Evolutionary conservation across 2,329 filamentous ascomycete species (phyloP), one percentile per base, ranked within the genome.

Genomic region (Phyllosticta paracitricarpa): DNA sequence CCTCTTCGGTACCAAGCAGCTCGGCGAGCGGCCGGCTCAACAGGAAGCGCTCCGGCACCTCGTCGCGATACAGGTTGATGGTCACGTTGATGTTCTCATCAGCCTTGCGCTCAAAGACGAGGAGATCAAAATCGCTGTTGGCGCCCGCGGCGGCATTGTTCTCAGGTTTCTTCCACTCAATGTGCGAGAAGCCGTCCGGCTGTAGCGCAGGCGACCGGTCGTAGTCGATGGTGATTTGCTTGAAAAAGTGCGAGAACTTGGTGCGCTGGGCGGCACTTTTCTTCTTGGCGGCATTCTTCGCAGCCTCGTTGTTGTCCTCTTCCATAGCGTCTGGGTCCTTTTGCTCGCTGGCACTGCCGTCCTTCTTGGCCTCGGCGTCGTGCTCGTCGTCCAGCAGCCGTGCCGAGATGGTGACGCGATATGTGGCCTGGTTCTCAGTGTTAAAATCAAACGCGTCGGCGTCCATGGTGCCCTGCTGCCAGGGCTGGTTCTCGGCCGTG

Each of bases 11-110:
- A 69, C 97, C 94, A 19, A 97, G 80, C 14, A 97, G 82, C 57
- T 95, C 89, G 10, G 91, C 87, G 54, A 99, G 79, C 62, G 87
- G 84, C 57, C 87, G 85, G 74, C 86, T 94, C 26, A 97, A 77
- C 67, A 85, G 84, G 72, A 88, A 97, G 61, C 91, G 84, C 73
- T 97, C 93, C 0, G 90, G 91, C 14, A 85, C 84, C 72, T 97
- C 92, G 69, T 96, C 89, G 14, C 91, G 83, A 65, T 84, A 83
- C 35, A 99, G 81, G 69, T 92, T 96, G 76, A 99, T 88, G 10
- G 86, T 92, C 66, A 96, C 86, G 71, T 97, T 96, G 67, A 89
- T 81, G 68, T 96, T 97, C 73, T 97, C 91, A 71, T 99, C 94
- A 35, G 91, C 88, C 68, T 88, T 90, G 59, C 94, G 85, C 78